Evolutionary conservation across 495 filamentous ascomycete species (phyloP), one percentile per base, ranked within the genome.

Genomic region (Lasiosphaeris hirsuta): DNA sequence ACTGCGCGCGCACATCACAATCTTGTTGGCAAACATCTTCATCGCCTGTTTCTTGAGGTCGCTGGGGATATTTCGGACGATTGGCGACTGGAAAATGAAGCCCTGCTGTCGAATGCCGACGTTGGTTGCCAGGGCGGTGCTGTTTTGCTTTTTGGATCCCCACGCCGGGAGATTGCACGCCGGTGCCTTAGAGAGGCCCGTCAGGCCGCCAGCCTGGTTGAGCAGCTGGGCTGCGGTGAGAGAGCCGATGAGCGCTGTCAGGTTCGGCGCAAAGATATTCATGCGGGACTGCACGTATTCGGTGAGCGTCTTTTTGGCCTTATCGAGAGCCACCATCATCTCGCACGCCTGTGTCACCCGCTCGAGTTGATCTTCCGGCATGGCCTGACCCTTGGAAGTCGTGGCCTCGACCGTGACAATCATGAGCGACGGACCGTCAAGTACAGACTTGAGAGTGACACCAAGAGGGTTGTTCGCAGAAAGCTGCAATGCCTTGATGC

Each of bases 201-300:
- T 87, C 23, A 98, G 73, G 17, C 94, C 94, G 61, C 94, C 95
- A 1, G 90, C 85, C 57, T 89, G 90, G 71, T 97, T 98, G 59
- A 98, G 88, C 23, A 98, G 83, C 74, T 97, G 94, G 18, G 94
- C 95, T 19, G 95, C 93, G 8, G 92, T 97, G n/a, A 96, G 81
- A 2, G 93, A 91, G 42, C 95, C 94, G 54, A 98, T 87, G 34
- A 98, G 81, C 14, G 85, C 85, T n/a, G 95, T 95, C 37, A 97
- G 76, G 63, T 98, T 98, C 8, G 94, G 94, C 10, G 95, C 94
- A 64, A 96, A 97, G 45, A 96, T 81, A 62, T 84, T 93, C 90
- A 98, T 97, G 58, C 94, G 90, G 36, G 92, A 96, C 74, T 96
- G 87, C n/a, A 97, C 93, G 65, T 93, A 97, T 63, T 94, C 87